Evolutionary conservation across 352 stramenopile species (phyloP), one percentile per base, ranked within the genome.

Genomic region (Pythium phragmiticola): DNA sequence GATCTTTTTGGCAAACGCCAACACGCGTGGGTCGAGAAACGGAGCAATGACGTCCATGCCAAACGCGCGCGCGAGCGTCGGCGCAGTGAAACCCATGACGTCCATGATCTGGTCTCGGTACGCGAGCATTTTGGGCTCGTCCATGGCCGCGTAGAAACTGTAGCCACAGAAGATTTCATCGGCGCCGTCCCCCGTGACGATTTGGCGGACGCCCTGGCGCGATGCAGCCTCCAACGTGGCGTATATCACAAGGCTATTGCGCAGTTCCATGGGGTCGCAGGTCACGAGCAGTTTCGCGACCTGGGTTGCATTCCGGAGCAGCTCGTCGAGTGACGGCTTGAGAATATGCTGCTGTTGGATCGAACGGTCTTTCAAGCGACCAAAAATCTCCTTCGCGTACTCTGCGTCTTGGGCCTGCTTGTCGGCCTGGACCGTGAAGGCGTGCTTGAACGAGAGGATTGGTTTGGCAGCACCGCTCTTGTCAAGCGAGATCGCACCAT

Each of bases 151-250:
- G 63, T 88, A 95, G 72, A 97, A 97, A 17, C 76, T 82, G 70
- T 97, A 97, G 8, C 83, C 89, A 30, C 85, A 90, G 56, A 97
- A 94, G 8, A 97, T 69, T 64, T 97, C 89, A 66, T 97, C 89
- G 3, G 89, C 82, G 13, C 76, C 89, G 63, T 97, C 89, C 12
- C 89, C 89, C 16, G 88, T 94, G 37, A 97, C 61, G 4, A 94
- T 75, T 36, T 82, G 61, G 13, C 72, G 77, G 7, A 92, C 80
- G 5, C 88, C 88, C 9, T 69, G 69, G 14, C 71, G 56, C 1
- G 68, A 51, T 5, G 89, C 89, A 11, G 82, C 63, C 41, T 76
- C 49, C 14, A 97, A 73, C 4, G 82, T 81, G 8, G 80, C 76
- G 36, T 93, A 90, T 56, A 97, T 89, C 17, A 96, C 87, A 7